Evolutionary conservation across 148 eudicot genomes (phyloP).

Genomic region (Chenopodium album): DNA sequence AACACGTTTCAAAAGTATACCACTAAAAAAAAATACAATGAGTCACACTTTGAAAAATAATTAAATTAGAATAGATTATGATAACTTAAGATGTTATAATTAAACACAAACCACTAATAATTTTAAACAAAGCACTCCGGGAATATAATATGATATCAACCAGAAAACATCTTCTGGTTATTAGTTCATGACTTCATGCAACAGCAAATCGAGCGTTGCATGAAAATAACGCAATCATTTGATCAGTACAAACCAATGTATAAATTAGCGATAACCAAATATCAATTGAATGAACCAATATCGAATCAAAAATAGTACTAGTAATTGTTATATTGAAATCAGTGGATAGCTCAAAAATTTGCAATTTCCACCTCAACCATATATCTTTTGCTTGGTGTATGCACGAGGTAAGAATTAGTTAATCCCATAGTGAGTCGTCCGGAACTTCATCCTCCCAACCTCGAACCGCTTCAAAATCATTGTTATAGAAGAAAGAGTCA

Average conservation of each 20-base stretch:
- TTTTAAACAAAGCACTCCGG: not conserved
- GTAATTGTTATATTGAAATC: not conserved
- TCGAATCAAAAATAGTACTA: not conserved
- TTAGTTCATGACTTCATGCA: not conserved
- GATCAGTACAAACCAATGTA: not conserved
- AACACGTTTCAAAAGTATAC: constrained; percentile 12
- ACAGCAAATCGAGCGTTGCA: not conserved
- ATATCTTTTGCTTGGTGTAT: not conserved
- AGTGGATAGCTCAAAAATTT: constrained; percentile 2
- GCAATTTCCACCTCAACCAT: not conserved
- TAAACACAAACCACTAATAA: not conserved
- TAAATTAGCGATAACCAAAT: not conserved
- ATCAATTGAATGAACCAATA: not conserved
- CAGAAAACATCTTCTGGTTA: not conserved
- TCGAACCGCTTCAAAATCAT: constrained; percentile 6
- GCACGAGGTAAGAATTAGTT: not conserved
- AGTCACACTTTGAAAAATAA: too few species aligned
- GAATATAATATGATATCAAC: not conserved
- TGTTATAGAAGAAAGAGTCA: constrained; percentile 4
- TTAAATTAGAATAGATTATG: not conserved
- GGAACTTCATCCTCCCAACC: constrained; percentile 39
- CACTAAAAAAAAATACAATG: not conserved
- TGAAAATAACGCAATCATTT: not conserved
- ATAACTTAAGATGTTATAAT: not conserved
- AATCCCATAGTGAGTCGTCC: constrained; percentile 50